These are phyloP conservation scores for Phaeosphaeria sp. DNA, from an alignment of 2,329 filamentous ascomycete species.

Conservation along the genomic window DNA sequence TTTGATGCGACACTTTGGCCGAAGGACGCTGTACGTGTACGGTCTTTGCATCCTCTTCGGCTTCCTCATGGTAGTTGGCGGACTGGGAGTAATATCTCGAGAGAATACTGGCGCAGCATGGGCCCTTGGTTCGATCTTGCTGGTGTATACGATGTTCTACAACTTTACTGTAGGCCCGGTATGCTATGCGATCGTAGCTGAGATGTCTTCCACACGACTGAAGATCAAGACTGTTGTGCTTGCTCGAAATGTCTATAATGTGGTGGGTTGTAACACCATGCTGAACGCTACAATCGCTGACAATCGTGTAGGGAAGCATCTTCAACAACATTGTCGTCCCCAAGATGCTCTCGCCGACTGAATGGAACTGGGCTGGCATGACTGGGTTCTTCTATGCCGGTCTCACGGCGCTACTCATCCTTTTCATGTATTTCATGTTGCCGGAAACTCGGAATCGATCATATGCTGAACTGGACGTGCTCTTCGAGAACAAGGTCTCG, in stretches of 20 bases:
- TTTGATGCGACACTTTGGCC: conserved; percentile 78
- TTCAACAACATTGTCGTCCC: conserved; percentile 35
- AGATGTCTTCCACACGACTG: conserved; percentile 79
- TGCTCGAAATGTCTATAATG: conserved; percentile 76
- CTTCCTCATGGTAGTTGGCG: conserved; percentile 78
- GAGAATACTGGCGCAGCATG: conserved; percentile 54
- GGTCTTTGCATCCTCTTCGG: conserved; percentile 69
- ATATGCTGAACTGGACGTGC: conserved; percentile 49
- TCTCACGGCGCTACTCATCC: conserved; percentile 17
- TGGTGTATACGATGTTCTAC: conserved; percentile 68
- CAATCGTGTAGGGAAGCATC: conserved; percentile 14
- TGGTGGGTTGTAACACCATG: conserved; percentile 43
- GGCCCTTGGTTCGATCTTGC: conserved; percentile 34
- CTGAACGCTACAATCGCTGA: background rate
- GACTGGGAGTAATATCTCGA: conserved; percentile 67
- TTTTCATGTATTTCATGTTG: conserved; percentile 44
- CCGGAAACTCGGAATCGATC: conserved; percentile 48
- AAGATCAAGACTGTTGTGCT: conserved; percentile 91
- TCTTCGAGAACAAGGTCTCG: conserved; percentile 40
- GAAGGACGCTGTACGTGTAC: conserved; percentile 74
- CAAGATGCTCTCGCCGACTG: conserved; percentile 7
- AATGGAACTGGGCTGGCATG: conserved; percentile 9
- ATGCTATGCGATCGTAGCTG: conserved; percentile 84
- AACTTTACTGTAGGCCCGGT: conserved; percentile 87
- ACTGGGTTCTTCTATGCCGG: conserved; percentile 6